A percentile compares a stretch with the other conserved stretches of the same genome.
Conservation (phyloP, 2,329 filamentous ascomycete species). For the Cryphonectria parasitica region DNA sequence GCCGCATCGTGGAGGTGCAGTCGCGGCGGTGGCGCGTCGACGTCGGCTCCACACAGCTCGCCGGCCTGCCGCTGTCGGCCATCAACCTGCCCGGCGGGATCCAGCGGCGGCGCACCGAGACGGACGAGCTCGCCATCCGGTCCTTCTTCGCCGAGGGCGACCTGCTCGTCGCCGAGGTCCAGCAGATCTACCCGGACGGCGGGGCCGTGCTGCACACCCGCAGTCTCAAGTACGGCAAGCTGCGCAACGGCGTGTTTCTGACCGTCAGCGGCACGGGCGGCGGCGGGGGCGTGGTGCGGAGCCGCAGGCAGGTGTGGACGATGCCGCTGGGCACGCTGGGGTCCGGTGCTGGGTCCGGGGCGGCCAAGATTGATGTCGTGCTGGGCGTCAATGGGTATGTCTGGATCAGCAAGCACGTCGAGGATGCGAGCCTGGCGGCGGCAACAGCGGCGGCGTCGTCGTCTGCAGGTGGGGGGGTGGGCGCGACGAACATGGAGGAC, state of each 20-base stretch:
- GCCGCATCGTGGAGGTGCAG: slow-evolving; percentile 94
- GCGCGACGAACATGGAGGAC: slow-evolving; percentile 89
- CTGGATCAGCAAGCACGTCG: slow-evolving; percentile 86
- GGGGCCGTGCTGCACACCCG: slow-evolving; percentile 87
- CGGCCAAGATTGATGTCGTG: slow-evolving; percentile 77
- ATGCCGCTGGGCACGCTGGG: slow-evolving; percentile 55
- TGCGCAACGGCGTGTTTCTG: slow-evolving; percentile 90
- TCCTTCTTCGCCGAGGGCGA: slow-evolving; percentile 98
- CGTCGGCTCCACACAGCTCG: slow-evolving; percentile 84
- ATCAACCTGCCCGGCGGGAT: slow-evolving; percentile 97
- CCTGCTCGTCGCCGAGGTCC: slow-evolving; percentile 91
- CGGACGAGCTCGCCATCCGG: slow-evolving; percentile 95
- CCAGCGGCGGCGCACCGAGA: slow-evolving; percentile 86
- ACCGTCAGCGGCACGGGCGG: slow-evolving; percentile 81
- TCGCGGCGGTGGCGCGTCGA: slow-evolving; percentile 93
- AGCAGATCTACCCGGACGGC: slow-evolving; percentile 84
- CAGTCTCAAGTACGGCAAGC: slow-evolving; percentile 89
- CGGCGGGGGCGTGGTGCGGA: slow-evolving; percentile 82
- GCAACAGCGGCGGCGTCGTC: slow-evolving; percentile 52
- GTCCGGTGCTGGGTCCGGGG: slow-evolving; percentile 42
- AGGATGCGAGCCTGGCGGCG: slow-evolving; percentile 54
- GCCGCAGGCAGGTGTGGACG: slow-evolving; percentile 86
- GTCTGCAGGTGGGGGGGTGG: slow-evolving; percentile 59
- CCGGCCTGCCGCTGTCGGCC: slow-evolving; percentile 79
- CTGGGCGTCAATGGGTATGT: slow-evolving; percentile 97